Percentiles rank a stretch among this genome's conserved stretches.
Evolutionary conservation across 352 stramenopile genomes (phyloP).

Genomic region (Peronospora belbahrii): DNA sequence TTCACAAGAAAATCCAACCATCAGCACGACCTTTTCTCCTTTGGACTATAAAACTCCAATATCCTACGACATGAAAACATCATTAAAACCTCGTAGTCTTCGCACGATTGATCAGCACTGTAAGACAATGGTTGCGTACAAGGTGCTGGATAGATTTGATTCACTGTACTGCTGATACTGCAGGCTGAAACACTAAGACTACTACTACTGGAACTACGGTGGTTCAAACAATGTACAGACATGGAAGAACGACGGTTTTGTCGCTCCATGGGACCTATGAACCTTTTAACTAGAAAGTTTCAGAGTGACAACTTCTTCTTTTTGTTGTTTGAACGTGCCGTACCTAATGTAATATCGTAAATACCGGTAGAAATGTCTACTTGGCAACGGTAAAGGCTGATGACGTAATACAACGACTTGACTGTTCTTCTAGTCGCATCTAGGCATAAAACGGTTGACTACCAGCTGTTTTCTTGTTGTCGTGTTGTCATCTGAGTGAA

Average conservation of each 20-base stretch:
- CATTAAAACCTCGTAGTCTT: conserved; percentile 29
- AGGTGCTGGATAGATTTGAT: conserved; percentile 16
- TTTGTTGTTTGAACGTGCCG: too few species aligned
- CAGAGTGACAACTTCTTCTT: too few species aligned
- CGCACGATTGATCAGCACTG: conserved; percentile 21
- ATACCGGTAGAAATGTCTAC: too few species aligned
- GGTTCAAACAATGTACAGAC: conserved; percentile 8
- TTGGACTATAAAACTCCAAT: background rate
- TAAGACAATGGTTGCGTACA: background rate
- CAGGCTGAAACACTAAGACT: conserved; percentile 33
- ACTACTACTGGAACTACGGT: conserved; percentile 24
- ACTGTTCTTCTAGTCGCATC: too few species aligned
- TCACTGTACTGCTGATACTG: conserved; percentile 24
- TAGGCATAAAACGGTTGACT: too few species aligned
- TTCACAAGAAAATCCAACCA: conserved; percentile 1
- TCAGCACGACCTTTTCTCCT: conserved; percentile 3
- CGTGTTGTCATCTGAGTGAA: too few species aligned
- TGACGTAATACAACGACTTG: too few species aligned
- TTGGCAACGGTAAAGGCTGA: too few species aligned
- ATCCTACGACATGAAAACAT: background rate
- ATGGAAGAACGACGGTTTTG: too few species aligned
- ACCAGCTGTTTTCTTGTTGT: too few species aligned
- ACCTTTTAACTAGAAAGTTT: too few species aligned
- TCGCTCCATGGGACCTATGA: background rate
- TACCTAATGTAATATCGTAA: too few species aligned